These are phyloP conservation scores for Tuber calosporum DNA, from an alignment of 495 filamentous ascomycete species.

Conservation along the genomic window DNA sequence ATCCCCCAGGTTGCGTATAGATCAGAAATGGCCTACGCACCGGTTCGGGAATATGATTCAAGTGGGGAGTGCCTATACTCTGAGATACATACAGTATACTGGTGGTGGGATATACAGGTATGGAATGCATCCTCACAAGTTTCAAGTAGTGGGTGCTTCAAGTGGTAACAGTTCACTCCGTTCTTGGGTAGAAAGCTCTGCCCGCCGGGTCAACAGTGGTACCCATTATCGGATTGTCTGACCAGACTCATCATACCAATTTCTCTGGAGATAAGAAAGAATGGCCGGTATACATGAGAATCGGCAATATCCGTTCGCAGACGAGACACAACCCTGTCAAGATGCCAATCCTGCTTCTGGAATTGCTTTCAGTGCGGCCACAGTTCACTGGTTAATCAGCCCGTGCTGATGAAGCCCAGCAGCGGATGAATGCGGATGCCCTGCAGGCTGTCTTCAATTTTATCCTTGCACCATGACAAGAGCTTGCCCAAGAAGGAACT, in stretches of 20 bases:
- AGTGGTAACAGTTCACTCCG: too few species aligned
- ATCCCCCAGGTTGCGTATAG: neutral
- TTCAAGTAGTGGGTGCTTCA: too few species aligned
- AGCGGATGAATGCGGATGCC: too few species aligned
- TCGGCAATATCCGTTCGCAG: neutral
- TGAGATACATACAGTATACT: conserved; percentile 13
- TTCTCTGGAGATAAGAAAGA: conserved; percentile 24
- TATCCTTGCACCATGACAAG: neutral
- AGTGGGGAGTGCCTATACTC: conserved; percentile 2
- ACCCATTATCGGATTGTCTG: conserved; percentile 16
- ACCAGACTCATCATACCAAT: conserved; percentile 26
- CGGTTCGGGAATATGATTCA: neutral
- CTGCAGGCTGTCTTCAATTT: too few species aligned
- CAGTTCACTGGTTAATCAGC: neutral
- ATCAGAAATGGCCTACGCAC: conserved; percentile 3
- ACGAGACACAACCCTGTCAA: neutral
- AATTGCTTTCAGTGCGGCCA: neutral
- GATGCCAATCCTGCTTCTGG: neutral
- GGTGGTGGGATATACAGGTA: conserved; percentile 12
- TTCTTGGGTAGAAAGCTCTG: neutral
- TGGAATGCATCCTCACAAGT: neutral
- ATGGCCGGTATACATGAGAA: conserved; percentile 13
- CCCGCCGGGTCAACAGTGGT: conserved; percentile 10
- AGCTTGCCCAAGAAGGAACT: neutral
- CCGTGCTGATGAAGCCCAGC: too few species aligned